A percentile compares a stretch with the other conserved stretches of the same genome.
phyloP scores from a whole-genome alignment of 345 rosid genomes.

The Linum usitatissimum region DNA sequence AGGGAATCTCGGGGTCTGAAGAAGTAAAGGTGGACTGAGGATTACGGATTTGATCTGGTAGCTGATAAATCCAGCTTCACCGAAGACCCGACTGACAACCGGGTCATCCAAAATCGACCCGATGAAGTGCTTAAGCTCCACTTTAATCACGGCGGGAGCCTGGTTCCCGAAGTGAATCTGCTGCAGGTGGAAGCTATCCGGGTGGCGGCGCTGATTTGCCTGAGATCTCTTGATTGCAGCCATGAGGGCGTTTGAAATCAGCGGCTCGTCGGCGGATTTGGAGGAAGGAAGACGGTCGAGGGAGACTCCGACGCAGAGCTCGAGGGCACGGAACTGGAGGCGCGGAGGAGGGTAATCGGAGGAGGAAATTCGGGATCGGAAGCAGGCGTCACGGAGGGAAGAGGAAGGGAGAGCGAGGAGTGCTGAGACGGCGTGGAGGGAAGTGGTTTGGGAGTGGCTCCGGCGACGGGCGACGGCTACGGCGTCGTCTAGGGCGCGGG shows the following conservation, averaged over 20 bases:
- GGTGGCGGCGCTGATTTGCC: conserved; percentile 78
- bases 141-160: conserved; percentile 39
- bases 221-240: conserved; percentile 95
- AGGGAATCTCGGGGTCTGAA: background rate
- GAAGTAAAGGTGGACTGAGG: conserved; percentile 52
- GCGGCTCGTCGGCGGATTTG: conserved; percentile 46
- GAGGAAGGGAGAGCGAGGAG: conserved; percentile 63
- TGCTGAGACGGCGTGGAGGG: conserved; percentile 80
- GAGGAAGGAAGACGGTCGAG: conserved; percentile 75
- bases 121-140: conserved; percentile 68
- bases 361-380: conserved; percentile 56
- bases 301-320: conserved; percentile 72
- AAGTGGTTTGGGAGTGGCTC: conserved; percentile 74
- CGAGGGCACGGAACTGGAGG: conserved; percentile 73
- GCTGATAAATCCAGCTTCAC: conserved; percentile 85
- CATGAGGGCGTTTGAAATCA: conserved; percentile 87
- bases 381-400: conserved; percentile 62
- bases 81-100: conserved; percentile 78
- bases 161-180: conserved; percentile 41
- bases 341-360: conserved; percentile 38
- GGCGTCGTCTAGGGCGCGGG: conserved; percentile 74
- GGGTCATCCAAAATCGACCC: conserved; percentile 85
- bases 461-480: conserved; percentile 61
- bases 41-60: conserved; percentile 74
- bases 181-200: conserved; percentile 68